Evolutionary conservation across 2,329 filamentous ascomycete species (phyloP), one percentile per base, ranked within the genome.

Genomic region (Dothidotthia symphoricarpi): DNA sequence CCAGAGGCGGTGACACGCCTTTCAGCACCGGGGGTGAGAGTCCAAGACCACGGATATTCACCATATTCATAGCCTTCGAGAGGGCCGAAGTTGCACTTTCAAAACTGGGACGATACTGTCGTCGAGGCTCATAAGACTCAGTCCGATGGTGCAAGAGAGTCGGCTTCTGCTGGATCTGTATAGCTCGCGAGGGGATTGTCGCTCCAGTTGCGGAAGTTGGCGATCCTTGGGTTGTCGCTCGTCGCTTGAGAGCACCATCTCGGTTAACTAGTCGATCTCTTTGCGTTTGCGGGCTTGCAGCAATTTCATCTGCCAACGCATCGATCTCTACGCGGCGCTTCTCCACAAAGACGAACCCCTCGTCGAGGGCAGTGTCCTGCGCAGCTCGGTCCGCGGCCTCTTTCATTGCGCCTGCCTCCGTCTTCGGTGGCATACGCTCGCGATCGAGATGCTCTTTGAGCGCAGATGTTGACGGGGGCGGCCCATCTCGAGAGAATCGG

Each of bases 281-380:
- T 43, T 75, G 63, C 16, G 56, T 56, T 33, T 82, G 82, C 31
- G 86, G 86, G 57, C 86, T 91, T 35, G 89, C 86, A 29, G 88
- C 90, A 61, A 98, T 74, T 68, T 97, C 91, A 66, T 98, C 93
- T 15, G 93, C 93, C 57, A 98, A 85, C 3, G 93, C 93, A 64
- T 98, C 97, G 34, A 98, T 91, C 66, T 97, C 91, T 9, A 98
- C 90, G 14, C 89, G 86, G 49, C 85, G 83, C 72, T 96, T 95
- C 70, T 98, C 93, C 10, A 98, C 88, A 16, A 97, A 76, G 14
- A 98, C 91, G 57, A 97, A 98, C 51, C 97, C 93, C 49, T 91
- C 82, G 62, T 95, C 90, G 54, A 95, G 86, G 1, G 86, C 86
- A 32, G 94, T 82, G 49, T 97, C 91, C 55, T 95, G 87, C 3